Evolutionary conservation across 805 yeast genomes (phyloP).

Genomic region (Lipomyces anomalus): DNA sequence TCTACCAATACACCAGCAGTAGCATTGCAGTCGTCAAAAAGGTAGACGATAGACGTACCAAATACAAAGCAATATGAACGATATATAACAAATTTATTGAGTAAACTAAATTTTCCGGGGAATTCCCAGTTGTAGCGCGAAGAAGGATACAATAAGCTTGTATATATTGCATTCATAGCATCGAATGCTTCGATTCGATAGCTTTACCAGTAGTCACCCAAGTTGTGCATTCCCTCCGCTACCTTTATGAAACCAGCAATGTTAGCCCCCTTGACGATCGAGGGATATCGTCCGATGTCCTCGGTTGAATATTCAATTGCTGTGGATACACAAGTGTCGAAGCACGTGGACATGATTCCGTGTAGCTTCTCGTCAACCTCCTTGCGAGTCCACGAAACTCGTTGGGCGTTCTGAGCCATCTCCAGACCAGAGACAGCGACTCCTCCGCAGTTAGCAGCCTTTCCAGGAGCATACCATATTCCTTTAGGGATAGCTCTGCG

Average conservation of each 20-base stretch:
- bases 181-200: too few relatives aligned
- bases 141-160: too few relatives aligned
- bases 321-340: constrained; percentile 85
- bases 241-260: constrained; percentile 98
- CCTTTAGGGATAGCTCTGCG: constrained; percentile 34
- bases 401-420: constrained; percentile 99
- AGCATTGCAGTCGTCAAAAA: too few relatives aligned
- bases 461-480: constrained; percentile 99
- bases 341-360: constrained; percentile 88
- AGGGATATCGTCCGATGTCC: constrained; percentile 73
- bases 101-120: too few relatives aligned
- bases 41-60: too few relatives aligned
- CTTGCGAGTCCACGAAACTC: constrained; percentile 84
- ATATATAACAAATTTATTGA: too few relatives aligned
- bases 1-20: too few relatives aligned
- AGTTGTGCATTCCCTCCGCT: constrained; percentile 96
- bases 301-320: constrained; percentile 67
- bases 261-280: constrained; percentile 97
- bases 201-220: constrained; percentile 74
- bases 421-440: constrained; percentile 97
- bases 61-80: too few relatives aligned
- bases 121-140: too few relatives aligned
- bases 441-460: constrained; percentile 99
- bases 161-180: too few relatives aligned
- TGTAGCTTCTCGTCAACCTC: constrained; percentile 88